Evolutionary conservation across 306 rosid genomes (phyloP).

Genomic region (Vicia faba): DNA sequence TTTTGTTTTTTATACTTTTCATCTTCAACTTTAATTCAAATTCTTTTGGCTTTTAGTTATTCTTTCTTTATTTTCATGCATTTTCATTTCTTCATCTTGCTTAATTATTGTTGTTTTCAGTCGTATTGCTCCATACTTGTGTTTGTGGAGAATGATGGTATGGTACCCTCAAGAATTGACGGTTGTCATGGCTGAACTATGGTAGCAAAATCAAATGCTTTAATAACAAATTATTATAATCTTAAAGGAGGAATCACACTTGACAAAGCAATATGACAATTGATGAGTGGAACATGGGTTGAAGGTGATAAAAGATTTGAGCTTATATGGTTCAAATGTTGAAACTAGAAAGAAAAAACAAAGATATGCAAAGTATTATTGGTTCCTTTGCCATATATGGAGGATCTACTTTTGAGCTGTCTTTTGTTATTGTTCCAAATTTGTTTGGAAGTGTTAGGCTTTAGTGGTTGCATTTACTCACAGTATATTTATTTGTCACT

Average conservation of each 20-base stretch:
- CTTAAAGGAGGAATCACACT: background rate
- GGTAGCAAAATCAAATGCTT: background rate
- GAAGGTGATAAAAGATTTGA: background rate
- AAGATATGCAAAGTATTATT: background rate
- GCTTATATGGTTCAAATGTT: background rate
- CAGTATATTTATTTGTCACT: background rate
- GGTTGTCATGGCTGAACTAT: background rate
- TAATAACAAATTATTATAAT: background rate
- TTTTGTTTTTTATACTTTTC: too few species aligned
- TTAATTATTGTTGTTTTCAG: background rate
- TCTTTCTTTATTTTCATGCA: background rate
- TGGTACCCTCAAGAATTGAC: background rate
- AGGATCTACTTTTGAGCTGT: background rate
- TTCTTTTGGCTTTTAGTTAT: too few species aligned
- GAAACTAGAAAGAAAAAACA: background rate
- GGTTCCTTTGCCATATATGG: background rate
- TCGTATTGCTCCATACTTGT: background rate
- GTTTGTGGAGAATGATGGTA: background rate
- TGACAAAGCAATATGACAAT: background rate
- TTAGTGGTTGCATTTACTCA: background rate
- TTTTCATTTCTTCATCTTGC: background rate
- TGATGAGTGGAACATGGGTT: background rate
- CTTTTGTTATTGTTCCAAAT: conserved; percentile 1
- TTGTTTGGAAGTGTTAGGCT: conserved; percentile 4
- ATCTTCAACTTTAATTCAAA: too few species aligned